Conservation (phyloP, 345 rosid species). For the Salix brachista region DNA sequence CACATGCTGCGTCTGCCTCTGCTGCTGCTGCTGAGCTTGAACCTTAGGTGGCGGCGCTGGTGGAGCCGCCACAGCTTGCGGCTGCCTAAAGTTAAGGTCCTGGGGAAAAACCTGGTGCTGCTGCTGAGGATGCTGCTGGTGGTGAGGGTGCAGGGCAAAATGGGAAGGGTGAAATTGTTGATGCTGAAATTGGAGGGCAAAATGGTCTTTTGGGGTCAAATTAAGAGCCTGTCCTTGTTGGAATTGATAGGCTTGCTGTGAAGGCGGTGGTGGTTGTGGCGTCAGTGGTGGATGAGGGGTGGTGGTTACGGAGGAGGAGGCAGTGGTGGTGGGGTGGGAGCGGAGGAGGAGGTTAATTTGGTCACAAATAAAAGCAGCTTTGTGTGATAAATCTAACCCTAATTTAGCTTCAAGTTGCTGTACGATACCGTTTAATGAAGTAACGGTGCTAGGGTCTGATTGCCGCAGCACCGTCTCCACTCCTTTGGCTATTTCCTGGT, state of each 20-base stretch:
- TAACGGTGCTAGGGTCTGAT: constrained; percentile 55
- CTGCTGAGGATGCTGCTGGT: constrained; percentile 10
- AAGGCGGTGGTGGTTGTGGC: constrained; percentile 13
- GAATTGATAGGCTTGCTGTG: constrained; percentile 20
- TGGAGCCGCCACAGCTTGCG: constrained; percentile 13
- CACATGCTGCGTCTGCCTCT: constrained; percentile 19
- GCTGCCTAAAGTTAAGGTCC: constrained; percentile 71
- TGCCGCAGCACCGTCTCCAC: constrained; percentile 79
- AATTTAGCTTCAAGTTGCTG: constrained; percentile 78
- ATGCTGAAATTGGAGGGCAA: constrained; percentile 48
- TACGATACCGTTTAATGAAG: constrained; percentile 69
- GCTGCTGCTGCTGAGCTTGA: constrained; percentile 24
- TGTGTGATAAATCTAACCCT: constrained; percentile 79
- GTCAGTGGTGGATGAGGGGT: constrained; percentile 1
- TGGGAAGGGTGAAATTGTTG: constrained; percentile 37
- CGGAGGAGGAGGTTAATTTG: constrained; percentile 75
- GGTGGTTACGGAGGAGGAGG: neutral
- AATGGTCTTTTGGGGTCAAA: constrained; percentile 45
- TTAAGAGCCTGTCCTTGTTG: constrained; percentile 18
- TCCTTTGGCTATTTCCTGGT: constrained; percentile 82
- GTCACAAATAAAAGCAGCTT: constrained; percentile 71
- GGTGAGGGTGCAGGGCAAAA: constrained; percentile 34
- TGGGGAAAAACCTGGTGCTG: constrained; percentile 33
- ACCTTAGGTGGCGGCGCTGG: constrained; percentile 29
- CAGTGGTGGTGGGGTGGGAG: constrained; percentile 29